phyloP scores from a whole-genome alignment of 495 filamentous ascomycete genomes.

The Penicillium robsamsonii region DNA sequence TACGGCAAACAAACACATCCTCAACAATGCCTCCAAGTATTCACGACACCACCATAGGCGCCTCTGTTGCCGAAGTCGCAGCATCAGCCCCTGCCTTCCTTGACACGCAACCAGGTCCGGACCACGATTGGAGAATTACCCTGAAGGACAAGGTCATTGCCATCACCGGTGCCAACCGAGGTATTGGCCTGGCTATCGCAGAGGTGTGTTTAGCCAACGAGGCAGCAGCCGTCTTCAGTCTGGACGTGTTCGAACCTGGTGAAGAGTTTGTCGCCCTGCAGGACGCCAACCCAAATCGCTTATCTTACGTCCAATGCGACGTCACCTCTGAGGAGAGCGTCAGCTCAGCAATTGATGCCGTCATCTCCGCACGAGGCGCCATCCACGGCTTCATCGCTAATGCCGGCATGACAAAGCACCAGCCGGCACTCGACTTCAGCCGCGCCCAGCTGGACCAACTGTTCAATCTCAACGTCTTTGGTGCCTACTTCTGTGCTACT shows the following conservation, averaged over 20 bases:
- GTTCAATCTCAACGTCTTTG: slow-evolving; percentile 42
- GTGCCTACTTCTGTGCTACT: slow-evolving; percentile 24
- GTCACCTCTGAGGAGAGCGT: slow-evolving; percentile 42
- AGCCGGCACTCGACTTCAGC: slow-evolving; percentile 42
- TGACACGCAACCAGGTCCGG: slow-evolving; percentile 25
- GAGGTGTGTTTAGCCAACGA: slow-evolving; percentile 42
- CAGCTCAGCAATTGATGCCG: slow-evolving; percentile 35
- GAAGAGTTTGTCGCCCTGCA: slow-evolving; percentile 36
- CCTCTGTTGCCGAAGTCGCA: background rate
- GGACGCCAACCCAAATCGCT: slow-evolving; percentile 24
- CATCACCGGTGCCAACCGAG: slow-evolving; percentile 42
- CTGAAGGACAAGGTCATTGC: slow-evolving; percentile 22
- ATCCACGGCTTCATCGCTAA: slow-evolving; percentile 41
- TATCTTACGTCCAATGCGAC: slow-evolving; percentile 40
- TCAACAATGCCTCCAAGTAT: no score
- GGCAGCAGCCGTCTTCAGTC: slow-evolving; percentile 38
- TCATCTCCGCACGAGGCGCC: slow-evolving; percentile 34
- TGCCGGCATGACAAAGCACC: slow-evolving; percentile 48
- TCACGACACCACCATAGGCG: no score
- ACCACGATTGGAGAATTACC: slow-evolving; percentile 31
- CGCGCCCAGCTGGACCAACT: slow-evolving; percentile 39
- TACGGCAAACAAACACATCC: no score
- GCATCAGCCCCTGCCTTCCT: slow-evolving; percentile 13
- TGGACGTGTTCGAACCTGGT: slow-evolving; percentile 41
- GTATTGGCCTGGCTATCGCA: slow-evolving; percentile 39